phyloP scores from a whole-genome alignment of 2,329 filamentous ascomycete genomes.

The Ophiostoma montium region DNA sequence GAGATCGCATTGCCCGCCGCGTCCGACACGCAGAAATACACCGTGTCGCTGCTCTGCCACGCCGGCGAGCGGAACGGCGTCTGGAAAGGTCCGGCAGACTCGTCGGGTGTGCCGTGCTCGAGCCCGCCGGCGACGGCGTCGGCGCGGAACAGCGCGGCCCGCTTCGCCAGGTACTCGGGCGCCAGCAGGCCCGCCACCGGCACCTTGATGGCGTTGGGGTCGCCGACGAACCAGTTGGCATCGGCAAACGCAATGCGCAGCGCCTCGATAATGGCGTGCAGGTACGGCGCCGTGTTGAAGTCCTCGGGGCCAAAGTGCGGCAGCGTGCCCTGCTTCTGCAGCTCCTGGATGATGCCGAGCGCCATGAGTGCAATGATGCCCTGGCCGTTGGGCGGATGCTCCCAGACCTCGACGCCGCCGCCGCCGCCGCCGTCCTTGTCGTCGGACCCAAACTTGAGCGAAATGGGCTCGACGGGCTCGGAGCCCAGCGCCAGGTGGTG shows the following conservation, averaged over 20 bases:
- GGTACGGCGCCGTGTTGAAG: constrained; percentile 68
- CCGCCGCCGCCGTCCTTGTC: too few species aligned
- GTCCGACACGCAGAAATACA: constrained; percentile 85
- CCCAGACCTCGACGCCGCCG: constrained; percentile 70
- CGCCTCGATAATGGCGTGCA: constrained; percentile 79
- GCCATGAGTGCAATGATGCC: constrained; percentile 93
- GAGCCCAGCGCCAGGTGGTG: constrained; percentile 54
- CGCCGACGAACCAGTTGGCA: constrained; percentile 77
- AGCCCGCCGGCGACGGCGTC: constrained; percentile 24
- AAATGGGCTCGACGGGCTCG: constrained; percentile 75
- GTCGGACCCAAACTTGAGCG: constrained; percentile 51
- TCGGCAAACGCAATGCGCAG: constrained; percentile 86
- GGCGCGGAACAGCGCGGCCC: constrained; percentile 44
- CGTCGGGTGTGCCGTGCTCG: constrained; percentile 16
- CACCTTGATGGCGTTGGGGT: constrained; percentile 58
- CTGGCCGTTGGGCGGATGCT: constrained; percentile 93
- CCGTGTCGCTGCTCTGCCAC: constrained; percentile 76
- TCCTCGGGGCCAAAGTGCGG: constrained; percentile 52
- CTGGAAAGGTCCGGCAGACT: constrained; percentile 45
- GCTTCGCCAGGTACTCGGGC: constrained; percentile 57
- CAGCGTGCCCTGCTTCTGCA: constrained; percentile 64
- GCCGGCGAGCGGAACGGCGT: constrained; percentile 48
- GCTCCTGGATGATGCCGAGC: constrained; percentile 75
- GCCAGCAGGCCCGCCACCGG: constrained; percentile 58
- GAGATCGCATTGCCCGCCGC: constrained; percentile 74